phyloP scores from a whole-genome alignment of 2,329 filamentous ascomycete species.

The Colletotrichum sansevieriae region DNA sequence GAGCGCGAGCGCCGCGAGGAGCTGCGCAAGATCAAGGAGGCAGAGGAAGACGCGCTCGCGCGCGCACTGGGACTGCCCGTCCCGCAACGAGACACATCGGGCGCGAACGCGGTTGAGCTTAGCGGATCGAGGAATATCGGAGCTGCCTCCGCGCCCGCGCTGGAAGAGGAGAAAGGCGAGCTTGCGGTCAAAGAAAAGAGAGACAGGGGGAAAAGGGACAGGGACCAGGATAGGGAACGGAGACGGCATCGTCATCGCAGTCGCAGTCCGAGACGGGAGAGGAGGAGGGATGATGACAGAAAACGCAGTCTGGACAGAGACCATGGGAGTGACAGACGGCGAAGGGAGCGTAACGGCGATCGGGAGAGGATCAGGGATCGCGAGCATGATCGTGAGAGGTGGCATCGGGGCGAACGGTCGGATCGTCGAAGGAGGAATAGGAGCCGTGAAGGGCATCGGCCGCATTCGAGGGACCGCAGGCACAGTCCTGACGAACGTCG shows the following conservation, averaged over 20 bases:
- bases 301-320: slow-evolving; percentile 36
- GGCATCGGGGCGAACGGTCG: slow-evolving; percentile 8
- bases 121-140: slow-evolving; percentile 55
- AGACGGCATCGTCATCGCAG: slow-evolving; percentile 54
- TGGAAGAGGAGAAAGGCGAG: slow-evolving; percentile 41
- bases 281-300: slow-evolving; percentile 47
- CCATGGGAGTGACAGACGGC: slow-evolving; percentile 26
- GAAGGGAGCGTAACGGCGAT: slow-evolving; percentile 24
- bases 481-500: slow-evolving; percentile 33
- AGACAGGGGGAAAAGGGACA: slow-evolving; percentile 38
- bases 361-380: slow-evolving; percentile 22
- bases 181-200: slow-evolving; percentile 43
- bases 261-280: slow-evolving; percentile 44
- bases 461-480: slow-evolving; percentile 26
- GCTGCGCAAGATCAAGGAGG: slow-evolving; percentile 85
- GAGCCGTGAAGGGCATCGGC: slow-evolving; percentile 28
- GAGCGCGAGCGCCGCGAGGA: slow-evolving; percentile 80
- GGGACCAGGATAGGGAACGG: slow-evolving; percentile 49
- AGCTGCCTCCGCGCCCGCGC: slow-evolving; percentile 44
- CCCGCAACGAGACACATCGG: slow-evolving; percentile 69
- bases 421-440: slow-evolving; percentile 20
- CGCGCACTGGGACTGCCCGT: slow-evolving; percentile 84
- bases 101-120: slow-evolving; percentile 78
- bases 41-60: slow-evolving; percentile 92
- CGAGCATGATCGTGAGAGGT: slow-evolving; percentile 35